These are phyloP conservation scores for Gryganskiella cystojenkinii DNA, from an alignment of 192 early-diverging fungal species.

Conservation along the genomic window DNA sequence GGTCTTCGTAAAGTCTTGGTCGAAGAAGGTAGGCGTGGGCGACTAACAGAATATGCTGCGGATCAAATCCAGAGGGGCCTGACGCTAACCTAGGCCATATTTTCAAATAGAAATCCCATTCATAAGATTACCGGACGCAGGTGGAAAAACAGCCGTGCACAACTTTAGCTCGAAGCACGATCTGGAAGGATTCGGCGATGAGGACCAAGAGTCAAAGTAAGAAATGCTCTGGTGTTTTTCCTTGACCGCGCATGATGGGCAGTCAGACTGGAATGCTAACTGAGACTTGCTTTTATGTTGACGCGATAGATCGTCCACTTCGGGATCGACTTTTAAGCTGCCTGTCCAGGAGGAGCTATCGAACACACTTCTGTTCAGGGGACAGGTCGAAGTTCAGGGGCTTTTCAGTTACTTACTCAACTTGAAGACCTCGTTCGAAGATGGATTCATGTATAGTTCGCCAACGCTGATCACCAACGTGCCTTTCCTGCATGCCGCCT, in stretches of 20 bases:
- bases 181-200: conserved; percentile 20
- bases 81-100: not conserved
- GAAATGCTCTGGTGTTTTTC: too few relatives aligned
- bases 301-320: not conserved
- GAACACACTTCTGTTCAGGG: conserved; percentile 19
- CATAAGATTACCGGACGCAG: conserved; percentile 8
- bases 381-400: conserved; percentile 29
- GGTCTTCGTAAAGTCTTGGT: conserved; percentile 37
- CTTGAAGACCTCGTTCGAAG: conserved; percentile 29
- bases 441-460: conserved; percentile 38
- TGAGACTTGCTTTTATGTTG: not conserved
- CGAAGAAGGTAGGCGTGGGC: conserved; percentile 21
- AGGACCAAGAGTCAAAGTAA: conserved; percentile 1
- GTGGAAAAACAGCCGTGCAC: conserved; percentile 15
- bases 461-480: conserved; percentile 27
- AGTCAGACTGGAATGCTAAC: not conserved
- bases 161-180: conserved; percentile 43
- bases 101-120: conserved; percentile 24
- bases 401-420: conserved; percentile 33
- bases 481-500: conserved; percentile 35
- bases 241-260: too few relatives aligned
- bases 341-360: conserved; percentile 17
- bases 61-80: conserved; percentile 9
- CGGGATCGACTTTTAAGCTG: not conserved
- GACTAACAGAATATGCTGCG: not conserved